Percentiles rank a stretch among this genome's conserved stretches.
Conservation (phyloP, 768 basidiomycete genomes). For the Tricholoma bakamatsutake region DNA sequence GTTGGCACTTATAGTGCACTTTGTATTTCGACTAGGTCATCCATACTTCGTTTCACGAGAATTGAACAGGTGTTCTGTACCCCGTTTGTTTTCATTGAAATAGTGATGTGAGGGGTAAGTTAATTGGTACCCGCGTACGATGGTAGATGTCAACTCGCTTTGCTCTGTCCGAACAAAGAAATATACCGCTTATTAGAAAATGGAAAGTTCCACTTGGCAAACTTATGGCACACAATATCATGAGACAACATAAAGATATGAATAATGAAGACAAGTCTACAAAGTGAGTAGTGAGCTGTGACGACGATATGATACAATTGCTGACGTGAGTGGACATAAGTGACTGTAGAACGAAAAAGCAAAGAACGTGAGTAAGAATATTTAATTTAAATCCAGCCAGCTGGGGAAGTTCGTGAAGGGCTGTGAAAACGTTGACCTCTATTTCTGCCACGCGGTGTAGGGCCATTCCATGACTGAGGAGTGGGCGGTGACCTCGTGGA, state of each 20-base stretch:
- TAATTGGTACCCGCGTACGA: too few relatives aligned
- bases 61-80: conserved; percentile 4
- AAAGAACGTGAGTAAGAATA: neutral
- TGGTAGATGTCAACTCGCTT: too few relatives aligned
- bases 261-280: neutral
- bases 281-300: neutral
- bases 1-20: neutral
- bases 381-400: conserved; percentile 42
- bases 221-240: too few relatives aligned
- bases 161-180: too few relatives aligned
- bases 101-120: too few relatives aligned
- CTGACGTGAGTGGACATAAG: neutral
- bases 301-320: neutral
- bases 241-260: neutral
- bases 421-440: conserved; percentile 23
- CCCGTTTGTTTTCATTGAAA: neutral
- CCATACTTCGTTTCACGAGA: conserved; percentile 10
- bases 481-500: conserved; percentile 31
- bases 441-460: conserved; percentile 21
- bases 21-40: conserved; percentile 6
- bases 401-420: conserved; percentile 29
- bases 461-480: conserved; percentile 39
- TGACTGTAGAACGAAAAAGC: neutral
- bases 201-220: too few relatives aligned
- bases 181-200: too few relatives aligned